These are phyloP conservation scores for Endothia cerciana DNA, from an alignment of 2,329 filamentous ascomycete species.

Conservation along the genomic window DNA sequence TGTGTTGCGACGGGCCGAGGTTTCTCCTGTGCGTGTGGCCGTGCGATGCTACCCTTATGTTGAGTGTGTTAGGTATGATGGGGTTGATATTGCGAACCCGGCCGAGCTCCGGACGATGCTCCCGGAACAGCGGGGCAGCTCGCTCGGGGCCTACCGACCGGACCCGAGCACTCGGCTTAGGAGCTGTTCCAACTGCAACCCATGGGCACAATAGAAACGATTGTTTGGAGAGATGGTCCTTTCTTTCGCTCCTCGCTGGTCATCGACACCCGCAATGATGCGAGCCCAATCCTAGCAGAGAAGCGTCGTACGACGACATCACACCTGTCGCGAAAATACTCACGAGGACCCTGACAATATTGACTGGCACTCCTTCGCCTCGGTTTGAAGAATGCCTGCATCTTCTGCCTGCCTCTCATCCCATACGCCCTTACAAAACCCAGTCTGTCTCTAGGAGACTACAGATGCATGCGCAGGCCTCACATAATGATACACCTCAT, in stretches of 20 bases:
- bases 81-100: constrained; percentile 1
- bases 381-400: background rate
- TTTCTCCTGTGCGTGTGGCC: background rate
- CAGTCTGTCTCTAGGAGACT: background rate
- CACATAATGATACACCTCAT: background rate
- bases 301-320: too few species aligned
- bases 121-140: constrained; percentile 1
- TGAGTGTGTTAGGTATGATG: background rate
- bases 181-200: background rate
- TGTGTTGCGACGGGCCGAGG: background rate
- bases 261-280: too few species aligned
- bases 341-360: too few species aligned
- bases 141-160: background rate
- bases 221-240: too few species aligned
- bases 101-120: constrained; percentile 3
- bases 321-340: background rate
- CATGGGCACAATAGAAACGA: background rate
- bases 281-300: too few species aligned
- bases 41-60: background rate
- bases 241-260: too few species aligned
- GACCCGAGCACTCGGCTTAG: background rate
- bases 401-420: background rate
- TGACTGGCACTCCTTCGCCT: background rate
- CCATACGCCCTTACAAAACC: background rate
- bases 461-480: background rate